Evolutionary conservation across 2,329 filamentous ascomycete species (phyloP), one percentile per base, ranked within the genome.

Genomic region (Aspergillus japonicus): DNA sequence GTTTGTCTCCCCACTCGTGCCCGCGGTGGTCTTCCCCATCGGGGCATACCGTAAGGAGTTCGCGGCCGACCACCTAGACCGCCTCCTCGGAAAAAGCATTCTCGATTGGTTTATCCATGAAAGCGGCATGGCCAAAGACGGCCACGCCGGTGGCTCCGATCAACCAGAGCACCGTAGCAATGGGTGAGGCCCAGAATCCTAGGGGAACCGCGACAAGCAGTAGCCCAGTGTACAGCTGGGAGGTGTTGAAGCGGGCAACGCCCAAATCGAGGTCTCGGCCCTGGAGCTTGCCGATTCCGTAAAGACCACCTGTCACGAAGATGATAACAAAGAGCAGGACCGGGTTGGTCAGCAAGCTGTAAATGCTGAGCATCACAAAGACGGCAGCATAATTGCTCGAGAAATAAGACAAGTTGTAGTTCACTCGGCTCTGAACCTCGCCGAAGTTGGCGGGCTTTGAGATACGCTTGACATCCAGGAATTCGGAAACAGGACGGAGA

Each of bases 1-100:
- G 82, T 80, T 79, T 81, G 86, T 82, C 85, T 86, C 83, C 85
- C 84, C 80, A 72, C 73, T 77, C 83, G 87, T 85, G 88, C 90
- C 90, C 91, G 90, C 85, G 91, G 90, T 95, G 92, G 92, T 97
- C 94, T 97, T 97, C 93, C 94, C 94, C 91, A 93, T 87, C 83
- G 89, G 91, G 93, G 92, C 92, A 89, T 88, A 84, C 82, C 81
- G 80, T 84, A 81, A 82, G 93, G 94, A 96, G 93, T 89, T 95
- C 90, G 95, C 95, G 94, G 94, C 92, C 94, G 95, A 98, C 93
- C 93, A 96, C 86, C 88, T 98, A 99, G 90, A 99, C 95, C 93
- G 95, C 94, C 94, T 99, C 95, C 93, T 96, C 95, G 85, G 94
- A 97, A 97, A 99, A 99, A 97, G 93, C 93, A 93, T 96, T 94